Conservation (phyloP, 202 grass and related monocot species). For the Setaria viridis region DNA sequence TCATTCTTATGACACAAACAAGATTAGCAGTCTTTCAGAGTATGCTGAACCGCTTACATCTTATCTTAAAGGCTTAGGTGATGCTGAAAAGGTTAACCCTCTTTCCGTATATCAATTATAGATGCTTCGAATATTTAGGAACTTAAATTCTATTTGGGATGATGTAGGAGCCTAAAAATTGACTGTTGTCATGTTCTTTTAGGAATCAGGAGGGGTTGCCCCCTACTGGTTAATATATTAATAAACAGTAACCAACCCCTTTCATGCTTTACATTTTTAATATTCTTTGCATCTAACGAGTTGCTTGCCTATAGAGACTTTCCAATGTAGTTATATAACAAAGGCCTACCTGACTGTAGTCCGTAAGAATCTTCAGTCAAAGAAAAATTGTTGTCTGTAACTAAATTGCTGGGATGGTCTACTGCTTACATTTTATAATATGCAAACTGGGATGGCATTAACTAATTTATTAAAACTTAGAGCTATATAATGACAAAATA, state of each 20-base stretch:
- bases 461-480: not conserved
- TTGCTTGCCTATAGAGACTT: constrained; percentile 2
- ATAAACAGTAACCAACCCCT: not conserved
- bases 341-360: not conserved
- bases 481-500: not conserved
- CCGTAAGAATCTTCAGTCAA: not conserved
- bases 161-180: not conserved
- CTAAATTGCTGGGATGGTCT: not conserved
- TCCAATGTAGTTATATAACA: constrained; percentile 16
- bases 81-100: constrained; percentile 73
- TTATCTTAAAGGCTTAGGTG: constrained; percentile 75
- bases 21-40: constrained; percentile 76
- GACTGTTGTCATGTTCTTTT: not conserved
- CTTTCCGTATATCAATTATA: constrained; percentile 34
- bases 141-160: constrained; percentile 34
- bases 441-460: not conserved
- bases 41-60: constrained; percentile 78
- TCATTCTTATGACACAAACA: constrained; percentile 83
- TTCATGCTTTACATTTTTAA: constrained; percentile 17
- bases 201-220: no score
- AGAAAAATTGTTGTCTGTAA: not conserved
- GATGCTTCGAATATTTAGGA: constrained; percentile 8
- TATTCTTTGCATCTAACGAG: not conserved
- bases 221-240: no score
- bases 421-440: not conserved